Conservation (phyloP, 371 early-diverging fungal species). For the Coemansia sp. region DNA sequence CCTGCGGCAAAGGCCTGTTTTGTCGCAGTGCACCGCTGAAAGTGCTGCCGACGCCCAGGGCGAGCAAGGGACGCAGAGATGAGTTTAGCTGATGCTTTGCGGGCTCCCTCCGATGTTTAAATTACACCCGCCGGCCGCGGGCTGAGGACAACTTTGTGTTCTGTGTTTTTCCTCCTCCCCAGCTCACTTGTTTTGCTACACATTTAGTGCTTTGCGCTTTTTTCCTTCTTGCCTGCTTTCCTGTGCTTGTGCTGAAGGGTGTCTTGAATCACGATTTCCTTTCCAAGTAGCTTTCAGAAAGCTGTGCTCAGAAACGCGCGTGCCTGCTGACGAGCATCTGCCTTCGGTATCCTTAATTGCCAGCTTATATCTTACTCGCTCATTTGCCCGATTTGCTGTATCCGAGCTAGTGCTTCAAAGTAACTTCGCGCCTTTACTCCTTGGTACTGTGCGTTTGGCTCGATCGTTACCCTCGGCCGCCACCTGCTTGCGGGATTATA, state of each 20-base stretch:
- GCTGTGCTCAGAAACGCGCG: background rate
- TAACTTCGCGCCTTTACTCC: background rate
- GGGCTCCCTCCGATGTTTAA: background rate
- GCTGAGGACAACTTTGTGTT: background rate
- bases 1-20: conserved; percentile 10
- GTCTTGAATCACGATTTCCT: conserved; percentile 2
- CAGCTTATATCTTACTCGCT: background rate
- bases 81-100: conserved; percentile 1
- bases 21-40: conserved; percentile 1
- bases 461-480: background rate
- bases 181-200: background rate
- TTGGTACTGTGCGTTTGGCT: background rate
- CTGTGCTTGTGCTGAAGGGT: background rate
- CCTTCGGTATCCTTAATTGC: background rate
- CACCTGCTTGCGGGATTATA: background rate
- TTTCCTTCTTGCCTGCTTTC: background rate
- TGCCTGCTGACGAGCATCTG: background rate
- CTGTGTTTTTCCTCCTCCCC: background rate
- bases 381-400: background rate
- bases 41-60: conserved; percentile 1
- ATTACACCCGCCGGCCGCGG: background rate
- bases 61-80: conserved; percentile 5
- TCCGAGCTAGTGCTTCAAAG: background rate
- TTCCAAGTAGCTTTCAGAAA: background rate
- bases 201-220: background rate